These are phyloP conservation scores for Pilatotrama ljubarskyi DNA, from an alignment of 768 basidiomycete genomes.

Conservation along the genomic window DNA sequence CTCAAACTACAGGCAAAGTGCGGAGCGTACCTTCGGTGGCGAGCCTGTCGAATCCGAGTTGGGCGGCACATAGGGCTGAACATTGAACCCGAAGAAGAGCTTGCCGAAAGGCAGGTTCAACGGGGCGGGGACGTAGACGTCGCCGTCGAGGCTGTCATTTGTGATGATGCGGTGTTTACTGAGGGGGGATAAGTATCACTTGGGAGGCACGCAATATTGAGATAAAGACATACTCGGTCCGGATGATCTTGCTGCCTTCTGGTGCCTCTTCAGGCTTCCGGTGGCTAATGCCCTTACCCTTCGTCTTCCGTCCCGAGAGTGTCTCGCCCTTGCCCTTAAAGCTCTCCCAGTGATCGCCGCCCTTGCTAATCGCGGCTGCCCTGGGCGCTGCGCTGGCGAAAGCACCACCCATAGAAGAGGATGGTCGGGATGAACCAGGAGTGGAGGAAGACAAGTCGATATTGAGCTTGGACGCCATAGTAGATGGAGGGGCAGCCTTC, in stretches of 20 bases:
- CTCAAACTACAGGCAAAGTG: neutral
- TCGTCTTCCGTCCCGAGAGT: conserved; percentile 86
- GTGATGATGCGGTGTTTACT: conserved; percentile 87
- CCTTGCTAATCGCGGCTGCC: conserved; percentile 61
- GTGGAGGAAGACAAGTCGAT: conserved; percentile 89
- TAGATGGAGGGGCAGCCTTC: conserved; percentile 75
- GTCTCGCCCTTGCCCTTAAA: conserved; percentile 97
- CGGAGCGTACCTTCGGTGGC: conserved; percentile 20
- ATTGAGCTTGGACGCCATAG: conserved; percentile 96
- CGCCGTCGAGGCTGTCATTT: conserved; percentile 71
- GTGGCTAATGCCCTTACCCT: conserved; percentile 89
- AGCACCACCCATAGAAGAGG: conserved; percentile 69
- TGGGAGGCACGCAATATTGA: neutral
- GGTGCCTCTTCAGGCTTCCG: conserved; percentile 79
- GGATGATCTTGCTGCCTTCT: conserved; percentile 82
- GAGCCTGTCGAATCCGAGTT: conserved; percentile 12
- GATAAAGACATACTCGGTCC: conserved; percentile 77
- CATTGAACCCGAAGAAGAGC: conserved; percentile 94
- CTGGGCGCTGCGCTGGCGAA: conserved; percentile 56
- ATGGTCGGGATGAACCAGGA: conserved; percentile 82
- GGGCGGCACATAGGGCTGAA: conserved; percentile 65
- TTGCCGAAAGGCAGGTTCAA: conserved; percentile 91
- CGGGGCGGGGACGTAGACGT: conserved; percentile 82
- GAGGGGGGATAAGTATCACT: conserved; percentile 18
- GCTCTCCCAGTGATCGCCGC: conserved; percentile 86